Percentiles rank a stretch among this genome's conserved stretches.
Evolutionary conservation across 2,329 filamentous ascomycete genomes (phyloP).

Genomic region (Fusarium newnesense): DNA sequence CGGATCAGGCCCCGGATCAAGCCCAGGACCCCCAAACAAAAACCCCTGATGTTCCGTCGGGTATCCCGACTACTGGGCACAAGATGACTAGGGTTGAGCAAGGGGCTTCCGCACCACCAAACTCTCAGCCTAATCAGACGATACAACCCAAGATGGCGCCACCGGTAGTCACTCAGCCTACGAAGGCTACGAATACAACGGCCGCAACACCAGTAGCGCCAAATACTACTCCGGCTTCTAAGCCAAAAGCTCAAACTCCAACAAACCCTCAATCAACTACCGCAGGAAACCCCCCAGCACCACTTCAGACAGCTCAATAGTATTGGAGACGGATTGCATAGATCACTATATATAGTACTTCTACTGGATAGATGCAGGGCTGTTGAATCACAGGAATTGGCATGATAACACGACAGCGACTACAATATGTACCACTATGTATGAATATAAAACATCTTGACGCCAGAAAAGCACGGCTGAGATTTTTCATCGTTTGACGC

Average conservation of each 20-base stretch:
- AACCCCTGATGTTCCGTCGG: conserved; percentile 8
- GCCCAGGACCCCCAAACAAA: conserved; percentile 16
- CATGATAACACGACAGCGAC: conserved; percentile 1
- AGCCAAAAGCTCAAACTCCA: not conserved
- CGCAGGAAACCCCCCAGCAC: not conserved
- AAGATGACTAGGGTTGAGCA: conserved; percentile 7
- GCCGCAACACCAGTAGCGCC: conserved; percentile 5
- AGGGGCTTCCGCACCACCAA: conserved; percentile 1
- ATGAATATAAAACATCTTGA: not conserved
- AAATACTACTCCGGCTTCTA: not conserved
- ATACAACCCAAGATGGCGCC: conserved; percentile 3
- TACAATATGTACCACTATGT: not conserved
- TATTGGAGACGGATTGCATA: not conserved
- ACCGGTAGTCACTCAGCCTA: conserved; percentile 3
- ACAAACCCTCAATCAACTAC: not conserved
- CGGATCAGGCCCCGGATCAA: conserved; percentile 20
- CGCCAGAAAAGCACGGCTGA: not conserved
- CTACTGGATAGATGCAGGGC: not conserved
- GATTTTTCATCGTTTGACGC: not conserved
- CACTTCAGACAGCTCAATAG: not conserved
- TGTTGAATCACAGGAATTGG: not conserved
- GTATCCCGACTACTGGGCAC: not conserved
- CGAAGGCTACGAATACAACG: conserved; percentile 3
- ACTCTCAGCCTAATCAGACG: conserved; percentile 10
- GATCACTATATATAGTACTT: not conserved